phyloP scores from a whole-genome alignment of 2,329 filamentous ascomycete species.

The Karstenula rhodostoma region DNA sequence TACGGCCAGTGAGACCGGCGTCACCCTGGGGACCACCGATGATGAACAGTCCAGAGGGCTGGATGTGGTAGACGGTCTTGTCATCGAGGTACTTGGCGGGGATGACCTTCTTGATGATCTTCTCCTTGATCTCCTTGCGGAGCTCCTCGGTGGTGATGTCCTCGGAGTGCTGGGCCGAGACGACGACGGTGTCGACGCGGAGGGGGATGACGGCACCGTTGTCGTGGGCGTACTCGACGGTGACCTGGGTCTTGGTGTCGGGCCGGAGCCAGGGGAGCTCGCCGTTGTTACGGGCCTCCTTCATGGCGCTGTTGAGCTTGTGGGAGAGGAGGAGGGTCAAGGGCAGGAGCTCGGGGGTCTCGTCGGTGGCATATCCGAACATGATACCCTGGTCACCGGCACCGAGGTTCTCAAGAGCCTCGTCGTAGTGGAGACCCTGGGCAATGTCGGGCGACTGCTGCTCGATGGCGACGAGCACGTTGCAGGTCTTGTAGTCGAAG shows the following conservation, averaged over 20 bases:
- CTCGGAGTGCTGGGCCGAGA: constrained; percentile 92
- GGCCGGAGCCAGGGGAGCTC: constrained; percentile 92
- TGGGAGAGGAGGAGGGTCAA: constrained; percentile 93
- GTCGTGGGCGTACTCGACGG: constrained; percentile 98
- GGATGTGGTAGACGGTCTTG: constrained; percentile 96
- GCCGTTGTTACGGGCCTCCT: constrained; percentile 84
- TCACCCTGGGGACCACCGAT: constrained; percentile 99
- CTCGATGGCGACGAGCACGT: constrained; percentile 98
- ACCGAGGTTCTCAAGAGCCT: constrained; percentile 96
- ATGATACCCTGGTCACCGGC: constrained; percentile 99
- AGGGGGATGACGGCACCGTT: constrained; percentile 89
- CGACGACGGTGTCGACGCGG: constrained; percentile 94
- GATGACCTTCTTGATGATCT: constrained; percentile 96
- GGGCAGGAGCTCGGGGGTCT: constrained; percentile 96
- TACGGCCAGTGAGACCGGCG: constrained; percentile 96
- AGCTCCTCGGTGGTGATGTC: constrained; percentile 90
- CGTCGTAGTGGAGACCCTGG: constrained; percentile 97
- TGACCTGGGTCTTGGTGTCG: constrained; percentile 99
- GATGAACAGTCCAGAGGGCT: constrained; percentile 98
- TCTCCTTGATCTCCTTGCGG: constrained; percentile 93
- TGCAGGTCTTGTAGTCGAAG: constrained; percentile 99
- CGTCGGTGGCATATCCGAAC: constrained; percentile 99
- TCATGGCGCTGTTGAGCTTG: constrained; percentile 97
- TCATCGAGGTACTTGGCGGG: constrained; percentile 91
- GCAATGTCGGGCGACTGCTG: constrained; percentile 99